A percentile compares a stretch with the other conserved stretches of the same genome.
phyloP scores from a whole-genome alignment of 306 rosid species.

The Glycyrrhiza uralensis region DNA sequence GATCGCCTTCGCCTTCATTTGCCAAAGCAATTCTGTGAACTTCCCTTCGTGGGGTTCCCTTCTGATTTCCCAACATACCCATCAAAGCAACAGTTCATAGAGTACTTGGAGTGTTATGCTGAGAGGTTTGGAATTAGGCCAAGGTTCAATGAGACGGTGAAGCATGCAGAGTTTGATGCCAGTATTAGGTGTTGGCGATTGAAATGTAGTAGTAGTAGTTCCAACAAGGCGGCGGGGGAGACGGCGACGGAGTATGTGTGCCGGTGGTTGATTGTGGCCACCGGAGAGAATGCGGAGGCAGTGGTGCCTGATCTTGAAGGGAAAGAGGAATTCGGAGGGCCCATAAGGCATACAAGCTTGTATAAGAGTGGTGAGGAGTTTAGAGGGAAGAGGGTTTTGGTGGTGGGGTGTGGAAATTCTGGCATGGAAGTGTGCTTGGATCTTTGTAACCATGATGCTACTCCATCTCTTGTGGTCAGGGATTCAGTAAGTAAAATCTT shows the following conservation, averaged over 20 bases:
- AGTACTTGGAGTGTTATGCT: conserved; percentile 56
- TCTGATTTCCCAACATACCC: conserved; percentile 70
- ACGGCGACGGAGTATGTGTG: conserved; percentile 45
- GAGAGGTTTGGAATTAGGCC: conserved; percentile 46
- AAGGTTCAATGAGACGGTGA: conserved; percentile 51
- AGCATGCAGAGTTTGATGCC: conserved; percentile 45
- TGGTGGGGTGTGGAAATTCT: conserved; percentile 92
- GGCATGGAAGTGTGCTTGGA: conserved; percentile 95
- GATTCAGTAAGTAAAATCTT: conserved; percentile 51
- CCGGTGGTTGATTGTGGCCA: conserved; percentile 75
- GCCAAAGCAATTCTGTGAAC: conserved; percentile 78
- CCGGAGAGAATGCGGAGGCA: conserved; percentile 91
- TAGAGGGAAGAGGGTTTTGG: conserved; percentile 61
- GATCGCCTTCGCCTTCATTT: conserved; percentile 71
- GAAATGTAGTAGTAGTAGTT: not conserved
- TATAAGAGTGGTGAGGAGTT: conserved; percentile 71
- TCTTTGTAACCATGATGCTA: conserved; percentile 71
- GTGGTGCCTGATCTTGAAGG: conserved; percentile 63
- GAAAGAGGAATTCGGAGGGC: conserved; percentile 41
- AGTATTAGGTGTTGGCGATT: conserved; percentile 55
- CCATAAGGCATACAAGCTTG: conserved; percentile 61
- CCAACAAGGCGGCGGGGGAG: not conserved
- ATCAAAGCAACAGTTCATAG: conserved; percentile 61
- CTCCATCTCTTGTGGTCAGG: conserved; percentile 77
- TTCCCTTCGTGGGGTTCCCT: conserved; percentile 59